Percentiles rank a stretch among this genome's conserved stretches.
Conservation (phyloP, 495 filamentous ascomycete genomes). For the Thermochaetoides thermophila region DNA sequence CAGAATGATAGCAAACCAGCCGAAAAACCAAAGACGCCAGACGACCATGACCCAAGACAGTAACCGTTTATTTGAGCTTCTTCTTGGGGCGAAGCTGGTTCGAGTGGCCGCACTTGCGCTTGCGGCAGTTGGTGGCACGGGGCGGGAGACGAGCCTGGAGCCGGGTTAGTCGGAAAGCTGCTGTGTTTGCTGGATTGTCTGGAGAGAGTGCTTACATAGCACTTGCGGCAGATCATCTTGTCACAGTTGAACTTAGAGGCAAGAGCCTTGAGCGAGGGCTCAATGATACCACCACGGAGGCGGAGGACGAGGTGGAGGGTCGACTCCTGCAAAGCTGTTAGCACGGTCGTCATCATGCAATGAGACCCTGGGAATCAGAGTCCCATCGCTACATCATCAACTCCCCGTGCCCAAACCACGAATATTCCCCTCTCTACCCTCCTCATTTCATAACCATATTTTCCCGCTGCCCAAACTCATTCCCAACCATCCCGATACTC, state of each 20-base stretch:
- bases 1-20: constrained; percentile 16
- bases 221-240: constrained; percentile 99
- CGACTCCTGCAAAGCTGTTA: constrained; percentile 55
- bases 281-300: constrained; percentile 98
- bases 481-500: not conserved
- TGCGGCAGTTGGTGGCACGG: constrained; percentile 98
- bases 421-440: not conserved
- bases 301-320: constrained; percentile 98
- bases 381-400: no score
- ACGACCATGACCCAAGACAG: constrained; percentile 17
- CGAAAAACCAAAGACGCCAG: constrained; percentile 23
- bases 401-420: no score
- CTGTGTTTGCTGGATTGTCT: no score
- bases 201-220: constrained; percentile 56
- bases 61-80: constrained; percentile 84
- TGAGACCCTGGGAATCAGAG: no score
- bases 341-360: no score
- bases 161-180: no score
- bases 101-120: constrained; percentile 99
- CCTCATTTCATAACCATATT: not conserved
- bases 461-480: not conserved
- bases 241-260: constrained; percentile 99
- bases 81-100: constrained; percentile 99
- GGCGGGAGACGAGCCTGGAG: constrained; percentile 82
- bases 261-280: constrained; percentile 96